Base-by-base conservation (phyloP, 2,329 filamentous ascomycete species). In the Neocatenulostroma microsporum region DNA sequence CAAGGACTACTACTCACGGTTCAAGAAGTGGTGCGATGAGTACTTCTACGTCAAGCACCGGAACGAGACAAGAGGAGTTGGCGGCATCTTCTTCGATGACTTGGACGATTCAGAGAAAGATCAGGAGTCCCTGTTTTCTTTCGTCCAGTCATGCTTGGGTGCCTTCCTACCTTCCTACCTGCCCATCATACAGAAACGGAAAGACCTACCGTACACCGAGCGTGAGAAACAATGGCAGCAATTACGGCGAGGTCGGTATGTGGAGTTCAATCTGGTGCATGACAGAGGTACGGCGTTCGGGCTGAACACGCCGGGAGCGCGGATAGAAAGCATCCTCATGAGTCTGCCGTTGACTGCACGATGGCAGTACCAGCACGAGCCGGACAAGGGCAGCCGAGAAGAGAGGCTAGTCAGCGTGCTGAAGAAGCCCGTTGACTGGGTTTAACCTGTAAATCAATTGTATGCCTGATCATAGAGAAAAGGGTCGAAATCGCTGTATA, bases 51-150 rank as follows among this genome's bases (percentile, higher is more conserved):
- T 95, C 63, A 89, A 88, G 60, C 91, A 98, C 67, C 79, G 91
- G 30, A 76, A 76, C 41, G 91, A 98, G 67, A 72, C 78, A 30
- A 82, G 91, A 32, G 91, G 91, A 39, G 68, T 98, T 23, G 91
- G 91, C 36, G 91, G 91, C 36, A 96, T 98, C 62, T 98, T 98
- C 75, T 98, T 98, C 56, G 91, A 98, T 62, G 91, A 98, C 60
- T 72, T 98, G 11, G 91, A 98, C 60, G 83, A 84, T 53, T 74
- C 76, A 1, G 83, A 89, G 53, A 85, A 87, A 43, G 84, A 91
- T 54, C 80, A 84, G 50, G 88, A 96, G 58, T 84, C 87, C 48
- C 75, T 88, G 1, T 96, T 98, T 59, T 78, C 83, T 12, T 96
- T 95, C 51, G 76, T 88, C 37, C 83, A 88, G 56, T 84, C 88